Evolutionary conservation across 352 stramenopile genomes (phyloP).

Genomic region (Phytophthora idaei): DNA sequence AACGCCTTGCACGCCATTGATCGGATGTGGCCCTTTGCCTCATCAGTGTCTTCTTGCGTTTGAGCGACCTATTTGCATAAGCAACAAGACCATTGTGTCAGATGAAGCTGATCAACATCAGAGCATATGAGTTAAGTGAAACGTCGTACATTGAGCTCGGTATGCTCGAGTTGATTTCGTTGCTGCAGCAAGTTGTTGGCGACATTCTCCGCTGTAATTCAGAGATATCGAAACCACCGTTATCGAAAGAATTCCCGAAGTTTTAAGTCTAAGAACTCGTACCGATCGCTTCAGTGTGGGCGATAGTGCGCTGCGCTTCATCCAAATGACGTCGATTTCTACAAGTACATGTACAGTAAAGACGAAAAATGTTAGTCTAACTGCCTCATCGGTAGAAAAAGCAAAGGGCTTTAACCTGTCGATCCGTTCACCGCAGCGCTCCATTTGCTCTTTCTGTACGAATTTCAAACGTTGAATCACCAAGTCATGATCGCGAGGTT

Average conservation of each 20-base stretch:
- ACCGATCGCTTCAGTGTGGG: conserved; percentile 77
- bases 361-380: not conserved
- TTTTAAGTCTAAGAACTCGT: not conserved
- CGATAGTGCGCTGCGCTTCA: conserved; percentile 72
- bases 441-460: conserved; percentile 51
- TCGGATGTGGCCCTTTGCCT: conserved; percentile 58
- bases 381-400: not conserved
- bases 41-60: conserved; percentile 64
- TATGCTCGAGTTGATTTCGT: conserved; percentile 71
- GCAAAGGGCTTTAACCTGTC: conserved; percentile 37
- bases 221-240: not conserved
- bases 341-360: not conserved
- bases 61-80: conserved; percentile 52
- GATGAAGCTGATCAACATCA: not conserved
- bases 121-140: not conserved
- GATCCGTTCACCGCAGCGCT: conserved; percentile 45
- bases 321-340: conserved; percentile 76
- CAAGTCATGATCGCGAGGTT: too few relatives aligned
- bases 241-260: not conserved
- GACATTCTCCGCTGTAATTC: conserved; percentile 58
- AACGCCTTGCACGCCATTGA: conserved; percentile 65
- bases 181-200: conserved; percentile 73
- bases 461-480: not conserved
- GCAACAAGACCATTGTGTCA: conserved; percentile 1
- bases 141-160: conserved; percentile 55